Conservation (phyloP, 176 grass and related monocot species). For the Oryza coarctata region DNA sequence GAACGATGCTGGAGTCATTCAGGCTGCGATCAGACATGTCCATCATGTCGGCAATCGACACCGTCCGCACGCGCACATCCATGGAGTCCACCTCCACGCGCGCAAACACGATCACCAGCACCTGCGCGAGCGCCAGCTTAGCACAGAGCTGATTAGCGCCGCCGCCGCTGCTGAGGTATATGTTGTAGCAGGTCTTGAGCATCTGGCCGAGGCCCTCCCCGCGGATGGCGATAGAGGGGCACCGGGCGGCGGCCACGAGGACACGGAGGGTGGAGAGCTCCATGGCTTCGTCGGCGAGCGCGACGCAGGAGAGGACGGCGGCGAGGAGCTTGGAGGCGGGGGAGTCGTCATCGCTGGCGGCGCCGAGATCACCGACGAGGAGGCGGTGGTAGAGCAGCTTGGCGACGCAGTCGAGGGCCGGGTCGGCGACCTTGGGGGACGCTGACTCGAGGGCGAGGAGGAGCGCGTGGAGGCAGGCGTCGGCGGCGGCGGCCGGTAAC, state of each 20-base stretch:
- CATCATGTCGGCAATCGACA: constrained; percentile 83
- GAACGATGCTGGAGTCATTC: constrained; percentile 80
- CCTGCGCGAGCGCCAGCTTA: constrained; percentile 87
- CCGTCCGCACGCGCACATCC: constrained; percentile 54
- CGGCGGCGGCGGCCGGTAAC: constrained; percentile 35
- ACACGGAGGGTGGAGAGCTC: constrained; percentile 76
- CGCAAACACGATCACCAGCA: constrained; percentile 65
- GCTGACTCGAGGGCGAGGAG: constrained; percentile 65
- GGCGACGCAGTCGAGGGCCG: constrained; percentile 68
- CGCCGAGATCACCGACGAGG: constrained; percentile 66
- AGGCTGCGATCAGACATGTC: constrained; percentile 83
- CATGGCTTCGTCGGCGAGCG: constrained; percentile 56
- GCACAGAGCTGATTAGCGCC: constrained; percentile 79
- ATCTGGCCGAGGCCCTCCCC: constrained; percentile 76
- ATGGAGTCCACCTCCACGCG: constrained; percentile 64
- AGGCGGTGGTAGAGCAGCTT: constrained; percentile 83
- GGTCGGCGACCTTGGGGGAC: constrained; percentile 69
- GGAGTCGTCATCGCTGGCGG: constrained; percentile 21
- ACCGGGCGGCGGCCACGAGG: constrained; percentile 65
- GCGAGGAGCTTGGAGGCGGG: constrained; percentile 55
- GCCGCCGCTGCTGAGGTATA: constrained; percentile 85
- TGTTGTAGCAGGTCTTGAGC: constrained; percentile 85
- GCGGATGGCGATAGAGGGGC: constrained; percentile 58
- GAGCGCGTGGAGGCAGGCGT: constrained; percentile 42
- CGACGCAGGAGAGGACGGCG: constrained; percentile 50